Conservation (phyloP, 2,329 filamentous ascomycete genomes). For the Ophiostoma ulmi region DNA sequence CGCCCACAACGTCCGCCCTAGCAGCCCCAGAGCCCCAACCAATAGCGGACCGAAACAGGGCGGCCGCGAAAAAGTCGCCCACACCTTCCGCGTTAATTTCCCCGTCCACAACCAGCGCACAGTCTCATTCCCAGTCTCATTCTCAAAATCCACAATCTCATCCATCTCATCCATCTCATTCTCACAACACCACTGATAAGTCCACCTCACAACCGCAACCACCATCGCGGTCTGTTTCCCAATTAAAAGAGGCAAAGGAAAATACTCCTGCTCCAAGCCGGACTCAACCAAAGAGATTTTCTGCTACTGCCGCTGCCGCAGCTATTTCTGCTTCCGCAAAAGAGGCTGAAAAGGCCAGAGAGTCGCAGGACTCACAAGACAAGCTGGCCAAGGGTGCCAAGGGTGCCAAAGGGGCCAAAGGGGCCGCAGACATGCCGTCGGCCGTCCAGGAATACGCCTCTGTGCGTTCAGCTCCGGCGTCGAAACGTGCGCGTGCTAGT, state of each 20-base stretch:
- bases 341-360: constrained; percentile 15
- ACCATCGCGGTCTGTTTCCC: constrained; percentile 13
- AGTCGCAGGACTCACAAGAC: background rate
- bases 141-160: constrained; percentile 1
- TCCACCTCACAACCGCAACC: constrained; percentile 21
- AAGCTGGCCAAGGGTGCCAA: background rate
- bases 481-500: constrained; percentile 25
- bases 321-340: constrained; percentile 19
- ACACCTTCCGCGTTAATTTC: constrained; percentile 25
- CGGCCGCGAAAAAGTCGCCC: constrained; percentile 30
- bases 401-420: constrained; percentile 2
- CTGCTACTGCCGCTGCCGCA: constrained; percentile 22
- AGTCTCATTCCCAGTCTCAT: constrained; percentile 1
- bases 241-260: background rate
- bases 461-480: constrained; percentile 19
- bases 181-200: constrained; percentile 17
- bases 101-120: constrained; percentile 14
- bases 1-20: constrained; percentile 23
- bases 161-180: constrained; percentile 9
- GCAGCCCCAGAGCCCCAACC: constrained; percentile 27
- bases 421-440: constrained; percentile 23
- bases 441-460: constrained; percentile 22
- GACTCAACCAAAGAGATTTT: constrained; percentile 13
- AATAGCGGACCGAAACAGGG: constrained; percentile 32
- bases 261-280: background rate